Evolutionary conservation across 163 green algal genomes (phyloP).

Genomic region (Chlorella variabilis): DNA sequence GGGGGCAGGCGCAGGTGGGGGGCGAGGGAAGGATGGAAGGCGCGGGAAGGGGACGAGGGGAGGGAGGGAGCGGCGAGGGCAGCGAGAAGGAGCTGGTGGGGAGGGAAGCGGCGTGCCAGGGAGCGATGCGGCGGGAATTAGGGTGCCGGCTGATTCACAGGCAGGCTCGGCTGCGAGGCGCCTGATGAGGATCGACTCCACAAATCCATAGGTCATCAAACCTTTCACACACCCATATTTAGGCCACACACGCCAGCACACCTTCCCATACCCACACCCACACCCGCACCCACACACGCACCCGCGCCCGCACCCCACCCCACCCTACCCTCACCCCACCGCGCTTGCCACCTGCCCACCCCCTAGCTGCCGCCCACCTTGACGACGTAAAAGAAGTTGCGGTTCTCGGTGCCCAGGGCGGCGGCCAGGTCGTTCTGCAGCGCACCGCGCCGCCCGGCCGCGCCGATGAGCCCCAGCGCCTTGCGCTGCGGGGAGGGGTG

Average conservation of each 20-base stretch:
- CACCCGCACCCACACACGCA: background rate
- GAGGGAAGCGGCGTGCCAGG: too few species aligned
- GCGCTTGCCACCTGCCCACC: too few species aligned
- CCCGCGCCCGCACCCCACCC: background rate
- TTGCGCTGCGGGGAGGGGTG: conserved; percentile 48
- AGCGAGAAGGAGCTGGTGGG: too few species aligned
- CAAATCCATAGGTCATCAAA: too few species aligned
- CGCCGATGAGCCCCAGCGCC: conserved; percentile 55
- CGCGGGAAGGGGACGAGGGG: too few species aligned
- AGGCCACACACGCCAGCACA: too few species aligned
- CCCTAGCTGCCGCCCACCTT: conserved; percentile 57
- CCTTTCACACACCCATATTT: too few species aligned
- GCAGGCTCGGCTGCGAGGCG: too few species aligned
- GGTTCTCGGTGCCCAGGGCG: conserved; percentile 54
- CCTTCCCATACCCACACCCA: too few species aligned
- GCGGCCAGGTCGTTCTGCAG: conserved; percentile 66
- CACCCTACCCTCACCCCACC: too few species aligned
- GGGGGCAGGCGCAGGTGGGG: background rate
- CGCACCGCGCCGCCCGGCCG: conserved; percentile 47
- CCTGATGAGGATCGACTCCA: too few species aligned
- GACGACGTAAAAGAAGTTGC: conserved; percentile 79
- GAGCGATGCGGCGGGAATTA: background rate
- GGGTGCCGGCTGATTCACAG: background rate
- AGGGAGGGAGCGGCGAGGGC: too few species aligned
- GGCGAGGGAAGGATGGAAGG: background rate